Evolutionary conservation across 148 eudicot genomes (phyloP).

Genomic region (Selenicereus undatus): DNA sequence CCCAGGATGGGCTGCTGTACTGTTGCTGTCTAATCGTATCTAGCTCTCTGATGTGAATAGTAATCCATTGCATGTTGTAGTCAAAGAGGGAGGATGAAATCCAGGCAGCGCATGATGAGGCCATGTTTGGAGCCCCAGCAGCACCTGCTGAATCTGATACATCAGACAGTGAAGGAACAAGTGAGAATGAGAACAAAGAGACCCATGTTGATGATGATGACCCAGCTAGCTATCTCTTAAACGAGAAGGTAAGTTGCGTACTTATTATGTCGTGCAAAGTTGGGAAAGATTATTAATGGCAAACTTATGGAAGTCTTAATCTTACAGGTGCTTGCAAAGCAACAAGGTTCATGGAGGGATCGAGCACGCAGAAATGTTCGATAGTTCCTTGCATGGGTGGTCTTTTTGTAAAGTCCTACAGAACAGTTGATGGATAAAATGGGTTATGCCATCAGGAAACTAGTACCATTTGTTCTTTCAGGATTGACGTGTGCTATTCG

Average conservation of each 20-base stretch:
- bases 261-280: background rate
- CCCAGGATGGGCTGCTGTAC: background rate
- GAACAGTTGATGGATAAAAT: background rate
- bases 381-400: background rate
- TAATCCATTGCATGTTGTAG: conserved; percentile 32
- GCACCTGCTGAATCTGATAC: conserved; percentile 32
- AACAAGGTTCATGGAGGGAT: conserved; percentile 92
- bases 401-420: background rate
- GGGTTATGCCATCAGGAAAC: background rate
- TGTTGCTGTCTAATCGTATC: background rate
- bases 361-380: conserved; percentile 59
- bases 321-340: conserved; percentile 56
- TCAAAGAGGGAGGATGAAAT: conserved; percentile 64
- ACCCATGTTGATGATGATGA: conserved; percentile 28
- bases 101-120: conserved; percentile 77
- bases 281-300: background rate
- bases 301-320: background rate
- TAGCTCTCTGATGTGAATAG: background rate
- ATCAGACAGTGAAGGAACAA: conserved; percentile 42
- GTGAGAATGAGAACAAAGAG: conserved; percentile 23
- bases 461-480: background rate
- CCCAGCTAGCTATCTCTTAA: conserved; percentile 47
- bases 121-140: conserved; percentile 88
- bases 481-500: background rate
- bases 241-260: conserved; percentile 48